These are phyloP conservation scores for Adansonia gregorii DNA, from an alignment of 441 rosid species.

Conservation along the genomic window DNA sequence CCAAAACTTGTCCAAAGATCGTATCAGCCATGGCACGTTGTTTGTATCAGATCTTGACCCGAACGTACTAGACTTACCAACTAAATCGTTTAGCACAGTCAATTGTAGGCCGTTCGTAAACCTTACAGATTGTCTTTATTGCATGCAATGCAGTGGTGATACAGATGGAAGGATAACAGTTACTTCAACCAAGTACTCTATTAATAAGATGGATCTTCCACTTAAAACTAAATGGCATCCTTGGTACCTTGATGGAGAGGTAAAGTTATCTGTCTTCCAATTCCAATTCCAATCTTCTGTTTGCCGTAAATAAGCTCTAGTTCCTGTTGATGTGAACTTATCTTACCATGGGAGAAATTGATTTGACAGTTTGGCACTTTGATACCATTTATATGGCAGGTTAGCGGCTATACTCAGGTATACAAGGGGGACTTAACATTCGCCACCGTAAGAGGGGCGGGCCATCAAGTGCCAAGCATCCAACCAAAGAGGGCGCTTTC, in stretches of 20 bases:
- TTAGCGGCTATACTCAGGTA: conserved; percentile 76
- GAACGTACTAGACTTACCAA: background rate
- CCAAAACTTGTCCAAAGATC: background rate
- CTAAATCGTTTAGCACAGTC: background rate
- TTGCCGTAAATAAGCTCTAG: background rate
- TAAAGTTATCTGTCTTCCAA: conserved; percentile 17
- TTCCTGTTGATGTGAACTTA: background rate
- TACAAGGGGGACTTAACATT: conserved; percentile 70
- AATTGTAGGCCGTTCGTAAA: background rate
- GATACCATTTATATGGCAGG: conserved; percentile 49
- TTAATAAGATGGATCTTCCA: conserved; percentile 52
- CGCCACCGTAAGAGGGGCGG: conserved; percentile 81
- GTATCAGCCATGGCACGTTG: background rate
- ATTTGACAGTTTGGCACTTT: background rate
- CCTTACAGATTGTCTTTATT: background rate
- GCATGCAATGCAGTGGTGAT: conserved; percentile 61
- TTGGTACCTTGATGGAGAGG: conserved; percentile 68
- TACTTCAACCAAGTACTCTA: conserved; percentile 67
- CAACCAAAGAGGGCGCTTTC: conserved; percentile 81
- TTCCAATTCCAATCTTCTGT: background rate
- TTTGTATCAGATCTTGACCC: background rate
- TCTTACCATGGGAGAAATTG: background rate
- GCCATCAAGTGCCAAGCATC: conserved; percentile 87
- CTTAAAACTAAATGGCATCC: conserved; percentile 69
- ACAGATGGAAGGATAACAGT: conserved; percentile 76